Evolutionary conservation across 2,329 filamentous ascomycete species (phyloP).

Genomic region (Ascochyta viciae-villosae): DNA sequence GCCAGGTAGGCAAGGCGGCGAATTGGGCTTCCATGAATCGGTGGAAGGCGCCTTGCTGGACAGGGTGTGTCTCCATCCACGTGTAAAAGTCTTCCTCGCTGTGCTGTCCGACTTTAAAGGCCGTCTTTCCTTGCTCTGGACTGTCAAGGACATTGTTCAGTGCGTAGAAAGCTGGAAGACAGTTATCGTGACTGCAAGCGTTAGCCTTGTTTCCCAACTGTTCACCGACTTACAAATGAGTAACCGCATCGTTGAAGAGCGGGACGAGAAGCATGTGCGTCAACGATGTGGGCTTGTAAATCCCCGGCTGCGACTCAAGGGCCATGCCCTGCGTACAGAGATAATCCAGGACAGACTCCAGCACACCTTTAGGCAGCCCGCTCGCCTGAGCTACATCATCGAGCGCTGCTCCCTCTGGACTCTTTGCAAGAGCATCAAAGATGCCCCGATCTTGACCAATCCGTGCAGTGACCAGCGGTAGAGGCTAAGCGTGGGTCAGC

Average conservation of each 20-base stretch:
- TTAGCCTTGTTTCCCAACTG: background rate
- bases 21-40: conserved; percentile 8
- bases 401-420: background rate
- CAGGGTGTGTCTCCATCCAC: conserved; percentile 9
- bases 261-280: conserved; percentile 13
- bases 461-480: conserved; percentile 9
- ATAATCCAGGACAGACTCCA: conserved; percentile 6
- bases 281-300: conserved; percentile 1
- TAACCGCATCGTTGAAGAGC: conserved; percentile 10
- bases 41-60: conserved; percentile 12
- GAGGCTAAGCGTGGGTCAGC: conserved; percentile 7
- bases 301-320: background rate
- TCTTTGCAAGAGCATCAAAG: background rate
- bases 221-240: conserved; percentile 8
- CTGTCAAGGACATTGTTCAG: background rate
- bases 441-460: conserved; percentile 9
- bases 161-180: conserved; percentile 3
- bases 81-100: conserved; percentile 11
- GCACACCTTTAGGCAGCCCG: background rate
- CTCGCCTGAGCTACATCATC: background rate
- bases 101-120: conserved; percentile 6
- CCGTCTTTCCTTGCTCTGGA: background rate
- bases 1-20: conserved; percentile 1
- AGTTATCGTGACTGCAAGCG: conserved; percentile 7
- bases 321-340: conserved; percentile 7